These are phyloP conservation scores for Hypoxylon sp. DNA, from an alignment of 2,329 filamentous ascomycete genomes.

Conservation along the genomic window DNA sequence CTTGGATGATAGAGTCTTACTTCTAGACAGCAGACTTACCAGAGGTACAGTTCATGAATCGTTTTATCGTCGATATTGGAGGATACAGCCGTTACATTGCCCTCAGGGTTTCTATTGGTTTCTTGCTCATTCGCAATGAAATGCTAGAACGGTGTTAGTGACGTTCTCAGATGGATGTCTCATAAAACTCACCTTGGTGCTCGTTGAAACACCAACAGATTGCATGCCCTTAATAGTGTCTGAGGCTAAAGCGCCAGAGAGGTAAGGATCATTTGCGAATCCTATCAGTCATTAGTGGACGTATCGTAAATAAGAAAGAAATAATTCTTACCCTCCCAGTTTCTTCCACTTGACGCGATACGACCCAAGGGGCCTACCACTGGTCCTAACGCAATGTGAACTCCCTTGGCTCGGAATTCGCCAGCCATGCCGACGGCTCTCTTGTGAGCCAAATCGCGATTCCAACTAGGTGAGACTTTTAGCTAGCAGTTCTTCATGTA, in stretches of 20 bases:
- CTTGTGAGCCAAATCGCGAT: slow-evolving; percentile 72
- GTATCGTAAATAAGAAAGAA: background rate
- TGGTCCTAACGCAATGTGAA: slow-evolving; percentile 80
- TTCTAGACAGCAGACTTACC: slow-evolving; percentile 50
- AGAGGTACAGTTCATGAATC: slow-evolving; percentile 70
- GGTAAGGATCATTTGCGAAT: slow-evolving; percentile 65
- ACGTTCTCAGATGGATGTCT: too few species aligned
- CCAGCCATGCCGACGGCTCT: slow-evolving; percentile 77
- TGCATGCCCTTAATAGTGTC: slow-evolving; percentile 74
- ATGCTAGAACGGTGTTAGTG: slow-evolving; percentile 53
- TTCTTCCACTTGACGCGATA: slow-evolving; percentile 67
- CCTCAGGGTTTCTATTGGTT: slow-evolving; percentile 69
- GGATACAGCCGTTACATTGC: slow-evolving; percentile 60
- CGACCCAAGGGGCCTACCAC: slow-evolving; percentile 74
- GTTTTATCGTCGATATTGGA: slow-evolving; percentile 69
- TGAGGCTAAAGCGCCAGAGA: slow-evolving; percentile 57
- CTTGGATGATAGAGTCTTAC: background rate
- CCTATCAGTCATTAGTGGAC: slow-evolving; percentile 33
- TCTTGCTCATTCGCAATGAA: slow-evolving; percentile 81
- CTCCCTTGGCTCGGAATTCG: slow-evolving; percentile 79
- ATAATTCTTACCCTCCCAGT: slow-evolving; percentile 64
- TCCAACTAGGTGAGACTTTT: slow-evolving; percentile 71
- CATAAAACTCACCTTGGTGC: slow-evolving; percentile 54
- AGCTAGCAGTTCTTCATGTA: slow-evolving; percentile 35
- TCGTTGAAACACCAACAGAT: slow-evolving; percentile 74